Conservation (phyloP, 176 grass and related monocot genomes). For the Avena eriantha region DNA sequence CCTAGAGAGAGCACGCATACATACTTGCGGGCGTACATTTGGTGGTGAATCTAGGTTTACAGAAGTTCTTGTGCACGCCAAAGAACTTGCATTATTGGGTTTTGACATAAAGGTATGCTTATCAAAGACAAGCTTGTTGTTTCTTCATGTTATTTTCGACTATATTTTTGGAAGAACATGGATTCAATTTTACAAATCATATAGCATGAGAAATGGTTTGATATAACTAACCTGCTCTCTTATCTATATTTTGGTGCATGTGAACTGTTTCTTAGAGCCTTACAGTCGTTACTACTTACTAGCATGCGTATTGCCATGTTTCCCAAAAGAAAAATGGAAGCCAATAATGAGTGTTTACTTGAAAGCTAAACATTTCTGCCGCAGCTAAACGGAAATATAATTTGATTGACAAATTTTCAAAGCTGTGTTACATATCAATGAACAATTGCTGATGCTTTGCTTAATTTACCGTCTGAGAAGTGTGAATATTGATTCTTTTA, state of each 20-base stretch:
- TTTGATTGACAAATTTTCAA: not conserved
- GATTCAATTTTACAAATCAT: not conserved
- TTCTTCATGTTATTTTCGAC: not conserved
- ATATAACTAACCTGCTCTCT: not conserved
- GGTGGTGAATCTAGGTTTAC: conserved; percentile 27
- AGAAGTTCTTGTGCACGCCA: conserved; percentile 26
- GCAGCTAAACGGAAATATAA: not conserved
- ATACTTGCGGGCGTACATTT: not conserved
- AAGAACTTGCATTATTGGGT: not conserved
- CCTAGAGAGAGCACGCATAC: conserved; percentile 29
- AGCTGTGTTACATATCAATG: not conserved
- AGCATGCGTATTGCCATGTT: conserved; percentile 6
- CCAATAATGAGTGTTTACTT: not conserved
- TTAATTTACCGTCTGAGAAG: conserved; percentile 12
- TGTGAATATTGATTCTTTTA: not conserved
- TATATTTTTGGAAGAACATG: conserved; percentile 1
- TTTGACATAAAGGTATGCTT: conserved; percentile 23
- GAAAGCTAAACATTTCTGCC: not conserved
- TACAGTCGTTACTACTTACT: conserved; percentile 1
- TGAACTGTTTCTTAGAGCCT: not conserved
- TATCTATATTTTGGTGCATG: not conserved
- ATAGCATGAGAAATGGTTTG: not conserved
- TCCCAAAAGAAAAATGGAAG: not conserved
- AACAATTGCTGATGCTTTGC: not conserved
- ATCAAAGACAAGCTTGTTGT: conserved; percentile 19